These are phyloP conservation scores for Leccinum proliferum DNA, from an alignment of 1,284 basidiomycete species.

Conservation along the genomic window DNA sequence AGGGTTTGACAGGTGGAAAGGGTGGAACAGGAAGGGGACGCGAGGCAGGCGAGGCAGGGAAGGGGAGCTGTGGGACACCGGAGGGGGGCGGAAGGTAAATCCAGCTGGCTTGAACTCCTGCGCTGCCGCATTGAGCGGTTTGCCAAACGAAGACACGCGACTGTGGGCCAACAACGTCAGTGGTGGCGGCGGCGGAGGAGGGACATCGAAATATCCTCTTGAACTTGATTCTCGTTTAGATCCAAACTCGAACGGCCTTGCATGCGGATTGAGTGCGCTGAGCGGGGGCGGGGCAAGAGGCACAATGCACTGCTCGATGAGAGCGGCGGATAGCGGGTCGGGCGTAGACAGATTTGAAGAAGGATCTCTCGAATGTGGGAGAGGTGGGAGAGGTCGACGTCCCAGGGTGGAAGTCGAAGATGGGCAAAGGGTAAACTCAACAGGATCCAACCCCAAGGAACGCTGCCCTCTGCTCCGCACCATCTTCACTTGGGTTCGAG, in stretches of 20 bases:
- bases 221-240: constrained; percentile 25
- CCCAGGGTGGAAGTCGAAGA: constrained; percentile 32
- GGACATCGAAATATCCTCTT: constrained; percentile 28
- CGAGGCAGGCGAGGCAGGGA: constrained; percentile 29
- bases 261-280: constrained; percentile 63
- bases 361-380: constrained; percentile 58
- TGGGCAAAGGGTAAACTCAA: constrained; percentile 31
- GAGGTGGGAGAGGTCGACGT: constrained; percentile 48
- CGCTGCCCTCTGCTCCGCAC: constrained; percentile 33
- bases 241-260: constrained; percentile 79
- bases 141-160: constrained; percentile 57
- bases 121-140: constrained; percentile 68
- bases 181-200: constrained; percentile 32
- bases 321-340: constrained; percentile 44
- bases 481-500: constrained; percentile 80
- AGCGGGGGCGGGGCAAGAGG: constrained; percentile 9
- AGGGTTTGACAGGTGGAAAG: constrained; percentile 24
- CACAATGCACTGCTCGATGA: constrained; percentile 11
- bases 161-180: constrained; percentile 41
- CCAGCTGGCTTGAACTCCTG: constrained; percentile 69
- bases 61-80: constrained; percentile 52
- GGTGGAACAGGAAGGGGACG: constrained; percentile 32
- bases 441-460: constrained; percentile 40
- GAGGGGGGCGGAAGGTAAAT: constrained; percentile 70
- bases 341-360: constrained; percentile 57